A percentile compares a stretch with the other conserved stretches of the same genome.
These are phyloP conservation scores for Glomus cerebriforme DNA, from an alignment of 192 early-diverging fungal species.

Conservation along the genomic window DNA sequence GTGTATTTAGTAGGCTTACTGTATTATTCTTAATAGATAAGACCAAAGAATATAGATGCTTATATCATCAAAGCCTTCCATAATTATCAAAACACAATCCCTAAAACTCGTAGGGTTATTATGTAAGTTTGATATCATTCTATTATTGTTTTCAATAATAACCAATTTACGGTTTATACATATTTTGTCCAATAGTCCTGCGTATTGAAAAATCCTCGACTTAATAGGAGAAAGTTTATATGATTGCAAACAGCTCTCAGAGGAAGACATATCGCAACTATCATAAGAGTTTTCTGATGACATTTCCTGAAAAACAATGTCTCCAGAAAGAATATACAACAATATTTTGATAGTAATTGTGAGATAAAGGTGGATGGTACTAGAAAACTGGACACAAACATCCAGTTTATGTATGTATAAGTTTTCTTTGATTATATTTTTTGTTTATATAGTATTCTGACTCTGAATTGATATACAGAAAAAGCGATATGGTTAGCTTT, in stretches of 20 bases:
- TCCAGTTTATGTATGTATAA: slow-evolving; percentile 29
- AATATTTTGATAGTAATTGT: slow-evolving; percentile 18
- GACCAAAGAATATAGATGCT: not conserved
- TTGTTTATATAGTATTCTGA: slow-evolving; percentile 9
- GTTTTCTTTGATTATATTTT: slow-evolving; percentile 20
- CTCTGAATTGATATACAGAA: not conserved
- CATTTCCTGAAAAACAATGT: slow-evolving; percentile 13
- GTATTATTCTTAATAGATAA: slow-evolving; percentile 17
- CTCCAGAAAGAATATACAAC: not conserved
- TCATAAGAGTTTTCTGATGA: slow-evolving; percentile 8
- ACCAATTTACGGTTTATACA: not conserved
- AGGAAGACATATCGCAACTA: not conserved
- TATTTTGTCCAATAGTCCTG: not conserved
- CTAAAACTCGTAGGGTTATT: slow-evolving; percentile 16
- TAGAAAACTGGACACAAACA: slow-evolving; percentile 6
- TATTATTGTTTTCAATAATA: slow-evolving; percentile 10
- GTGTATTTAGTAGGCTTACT: slow-evolving; percentile 19
- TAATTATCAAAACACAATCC: slow-evolving; percentile 3
- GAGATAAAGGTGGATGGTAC: not conserved
- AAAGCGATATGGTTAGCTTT: slow-evolving; percentile 14
- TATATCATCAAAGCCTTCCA: not conserved
- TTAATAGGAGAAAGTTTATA: slow-evolving; percentile 15
- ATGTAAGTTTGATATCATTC: not conserved
- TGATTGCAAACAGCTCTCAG: slow-evolving; percentile 3
- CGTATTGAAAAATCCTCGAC: not conserved